Evolutionary conservation across 2,329 filamentous ascomycete genomes (phyloP).

Genomic region (Coniella lustricola): DNA sequence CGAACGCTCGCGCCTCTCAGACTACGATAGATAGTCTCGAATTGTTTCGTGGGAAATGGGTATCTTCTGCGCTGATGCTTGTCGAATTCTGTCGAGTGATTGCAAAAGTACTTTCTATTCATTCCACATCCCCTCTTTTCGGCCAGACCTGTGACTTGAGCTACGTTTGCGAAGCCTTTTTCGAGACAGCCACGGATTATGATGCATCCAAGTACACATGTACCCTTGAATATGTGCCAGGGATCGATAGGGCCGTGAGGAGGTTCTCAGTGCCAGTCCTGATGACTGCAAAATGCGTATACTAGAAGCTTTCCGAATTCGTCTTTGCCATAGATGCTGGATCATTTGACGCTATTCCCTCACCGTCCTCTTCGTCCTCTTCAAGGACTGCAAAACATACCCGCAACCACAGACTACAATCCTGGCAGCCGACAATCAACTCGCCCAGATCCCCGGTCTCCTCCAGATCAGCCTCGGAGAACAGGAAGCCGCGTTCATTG

Average conservation of each 20-base stretch:
- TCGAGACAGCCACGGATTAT: too few relatives aligned
- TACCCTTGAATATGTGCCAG: too few relatives aligned
- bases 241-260: too few relatives aligned
- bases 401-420: constrained; percentile 60
- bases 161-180: too few relatives aligned
- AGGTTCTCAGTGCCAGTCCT: too few relatives aligned
- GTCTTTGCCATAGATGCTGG: background rate
- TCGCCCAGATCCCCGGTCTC: constrained; percentile 52
- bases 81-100: background rate
- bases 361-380: constrained; percentile 21
- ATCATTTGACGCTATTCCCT: background rate
- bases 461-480: constrained; percentile 53
- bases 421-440: constrained; percentile 56
- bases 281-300: too few relatives aligned
- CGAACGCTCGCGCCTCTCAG: constrained; percentile 8
- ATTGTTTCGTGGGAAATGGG: constrained; percentile 29
- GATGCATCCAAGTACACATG: too few relatives aligned
- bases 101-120: too few relatives aligned
- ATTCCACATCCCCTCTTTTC: too few relatives aligned
- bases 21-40: constrained; percentile 33
- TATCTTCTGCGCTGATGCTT: constrained; percentile 8
- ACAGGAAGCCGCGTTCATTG: constrained; percentile 52
- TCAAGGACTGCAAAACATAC: constrained; percentile 55
- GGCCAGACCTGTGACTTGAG: too few relatives aligned
- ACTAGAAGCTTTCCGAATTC: too few relatives aligned